Evolutionary conservation across 1,139 yeast species (phyloP), one percentile per base, ranked within the genome.

Genomic region (Oligophagozyma castellii): DNA sequence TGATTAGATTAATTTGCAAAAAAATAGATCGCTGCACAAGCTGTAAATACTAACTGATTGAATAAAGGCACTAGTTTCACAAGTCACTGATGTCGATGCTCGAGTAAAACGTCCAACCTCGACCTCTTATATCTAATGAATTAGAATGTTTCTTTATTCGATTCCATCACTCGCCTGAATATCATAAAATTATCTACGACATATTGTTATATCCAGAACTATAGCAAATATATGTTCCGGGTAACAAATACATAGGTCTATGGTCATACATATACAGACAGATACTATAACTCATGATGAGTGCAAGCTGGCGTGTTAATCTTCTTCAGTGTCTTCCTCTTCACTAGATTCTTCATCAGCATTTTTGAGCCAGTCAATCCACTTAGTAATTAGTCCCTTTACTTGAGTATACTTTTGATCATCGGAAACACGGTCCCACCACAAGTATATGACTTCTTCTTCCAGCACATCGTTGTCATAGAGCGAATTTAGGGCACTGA

Each of bases 331-430:
- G 13, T 21, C 18, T 16, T 42, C 51, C 26, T 46, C 55, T 8
- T 35, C 43, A 4, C 59, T 59, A 26, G 66, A 58, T 47, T 79
- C 93, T 51, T 80, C 93, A 46, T 83, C 95, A 1, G 95, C 95
- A 29, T 73, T 80, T 46, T 69, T 65, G 33, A 89, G 65, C 95
- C 95, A 84, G 14, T 75, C 80, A 12, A 89, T 65, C 72, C 86
- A 86, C 52, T 74, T 76, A 10, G 59, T 67, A 3, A 81, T 69
- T 38, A 74, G 61, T 24, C 53, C 59, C 37, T 79, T 67, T 12
- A 76, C 74, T 16, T 58, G 56, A 4, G 65, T 57, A 19, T 59
- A 62, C 13, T 60, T 63, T 19, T 66, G 57, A 5, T 58, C 64
- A n/a, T 53, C 52, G 7, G 66, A 56, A 13, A 55, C 56, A 5